Evolutionary conservation across 2,329 filamentous ascomycete species (phyloP), one percentile per base, ranked within the genome.

Genomic region (Harringtonia lauricola): DNA sequence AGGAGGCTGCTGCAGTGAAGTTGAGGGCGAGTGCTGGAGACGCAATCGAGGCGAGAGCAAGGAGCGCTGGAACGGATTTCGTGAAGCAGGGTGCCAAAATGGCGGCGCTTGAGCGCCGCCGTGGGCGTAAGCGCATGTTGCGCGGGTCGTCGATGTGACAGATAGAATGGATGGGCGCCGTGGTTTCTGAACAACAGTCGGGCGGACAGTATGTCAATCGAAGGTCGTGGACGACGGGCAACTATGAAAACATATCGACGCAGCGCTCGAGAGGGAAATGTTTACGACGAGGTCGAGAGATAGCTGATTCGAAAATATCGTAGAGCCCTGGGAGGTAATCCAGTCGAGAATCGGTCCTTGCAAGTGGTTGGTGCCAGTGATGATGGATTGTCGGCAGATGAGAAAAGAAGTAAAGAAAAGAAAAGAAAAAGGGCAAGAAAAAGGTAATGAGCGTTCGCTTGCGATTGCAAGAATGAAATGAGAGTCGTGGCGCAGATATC

Each of bases 1-100:
- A 69, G 14, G 77, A 67, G 3, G 86, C 78, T 33, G 78, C 72
- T 14, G 76, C 61, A 37, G 68, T 74, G 60, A 86, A 82, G 26
- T 66, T 71, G 48, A 80, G 63, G 33, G 75, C 76, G 21, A 62
- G 57, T 36, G 68, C 62, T 5, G 50, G 50, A 37, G 72, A 63
- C 29, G 66, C 61, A 54, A 70, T 46, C 41, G 61, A 59, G 53
- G 62, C 53, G 47, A 74, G 50, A 41, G 62, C 57, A 45, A 70
- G 51, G 49, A 71, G 55, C 47, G 37, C 55, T 38, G 34, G 26
- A 7, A 42, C 34, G 8, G 42, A 28, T 3, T 13, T 17, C 48
- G 45, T 28, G 47, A 52, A 19, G 47, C 43, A 17, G 48, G 53
- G 62, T 58, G 42, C 39, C 31, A 41, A 33, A 10, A 19, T 15